Percentiles rank a stretch among this genome's conserved stretches.
Conservation (phyloP, 257 asterid genomes). For the Solanum acaule region DNA sequence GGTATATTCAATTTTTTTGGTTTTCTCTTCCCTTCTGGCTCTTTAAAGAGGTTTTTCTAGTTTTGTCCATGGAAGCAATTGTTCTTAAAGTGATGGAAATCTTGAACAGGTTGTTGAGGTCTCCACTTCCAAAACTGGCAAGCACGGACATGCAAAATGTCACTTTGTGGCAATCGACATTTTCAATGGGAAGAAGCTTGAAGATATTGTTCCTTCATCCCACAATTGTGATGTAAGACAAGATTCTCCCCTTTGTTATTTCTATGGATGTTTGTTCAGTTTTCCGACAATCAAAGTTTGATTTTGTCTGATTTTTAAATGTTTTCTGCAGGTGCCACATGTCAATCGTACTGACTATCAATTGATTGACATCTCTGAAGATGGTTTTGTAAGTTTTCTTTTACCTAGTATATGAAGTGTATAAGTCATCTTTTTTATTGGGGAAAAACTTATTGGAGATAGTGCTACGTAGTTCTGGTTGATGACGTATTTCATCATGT, state of each 20-base stretch:
- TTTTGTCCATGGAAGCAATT: not conserved
- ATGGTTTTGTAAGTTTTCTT: slow-evolving; percentile 22
- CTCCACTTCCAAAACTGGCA: slow-evolving; percentile 64
- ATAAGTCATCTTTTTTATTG: not conserved
- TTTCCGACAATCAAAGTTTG: not conserved
- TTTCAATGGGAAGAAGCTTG: slow-evolving; percentile 53
- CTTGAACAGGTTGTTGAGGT: slow-evolving; percentile 50
- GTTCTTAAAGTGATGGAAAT: not conserved
- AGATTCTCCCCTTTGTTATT: not conserved
- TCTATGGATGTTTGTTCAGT: not conserved
- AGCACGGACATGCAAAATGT: slow-evolving; percentile 68
- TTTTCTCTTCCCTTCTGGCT: not conserved
- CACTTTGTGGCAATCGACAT: slow-evolving; percentile 65
- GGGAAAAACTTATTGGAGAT: not conserved
- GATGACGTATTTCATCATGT: not conserved
- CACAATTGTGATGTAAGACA: slow-evolving; percentile 53
- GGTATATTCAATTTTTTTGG: not conserved
- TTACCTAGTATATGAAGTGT: not conserved
- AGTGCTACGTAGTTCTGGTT: not conserved
- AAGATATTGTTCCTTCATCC: slow-evolving; percentile 68
- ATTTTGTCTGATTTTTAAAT: not conserved
- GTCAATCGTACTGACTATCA: slow-evolving; percentile 57
- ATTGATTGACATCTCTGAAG: slow-evolving; percentile 29
- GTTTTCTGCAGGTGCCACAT: slow-evolving; percentile 40
- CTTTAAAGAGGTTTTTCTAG: not conserved